These are phyloP conservation scores for Magnusiomyces sp. DNA, from an alignment of 1,139 yeast species.

Conservation along the genomic window DNA sequence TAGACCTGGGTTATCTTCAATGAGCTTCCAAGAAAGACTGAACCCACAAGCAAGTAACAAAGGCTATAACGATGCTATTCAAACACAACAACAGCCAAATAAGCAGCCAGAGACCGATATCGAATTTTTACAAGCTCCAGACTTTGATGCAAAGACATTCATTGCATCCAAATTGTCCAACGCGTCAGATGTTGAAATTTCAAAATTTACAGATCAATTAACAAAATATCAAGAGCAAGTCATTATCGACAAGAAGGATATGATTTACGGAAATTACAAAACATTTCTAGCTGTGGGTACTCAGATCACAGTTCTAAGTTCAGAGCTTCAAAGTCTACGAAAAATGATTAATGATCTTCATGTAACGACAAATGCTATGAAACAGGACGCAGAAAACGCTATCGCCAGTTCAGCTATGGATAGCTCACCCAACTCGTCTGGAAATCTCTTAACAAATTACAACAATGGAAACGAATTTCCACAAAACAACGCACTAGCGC, in stretches of 20 bases:
- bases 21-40: no score
- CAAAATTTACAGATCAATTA: conserved; percentile 56
- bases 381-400: conserved; percentile 50
- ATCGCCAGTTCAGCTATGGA: conserved; percentile 20
- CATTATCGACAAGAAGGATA: conserved; percentile 54
- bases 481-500: not conserved
- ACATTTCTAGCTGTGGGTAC: conserved; percentile 62
- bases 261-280: conserved; percentile 63
- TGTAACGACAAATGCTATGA: conserved; percentile 57
- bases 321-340: conserved; percentile 56
- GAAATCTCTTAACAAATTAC: not conserved
- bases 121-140: conserved; percentile 2
- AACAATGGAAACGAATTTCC: not conserved
- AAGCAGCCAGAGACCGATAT: not conserved
- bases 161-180: conserved; percentile 48
- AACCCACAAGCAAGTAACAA: no score
- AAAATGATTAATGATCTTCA: conserved; percentile 52
- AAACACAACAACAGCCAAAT: no score
- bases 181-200: conserved; percentile 68
- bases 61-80: no score
- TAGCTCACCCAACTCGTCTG: not conserved
- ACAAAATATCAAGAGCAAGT: conserved; percentile 45
- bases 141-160: conserved; percentile 41
- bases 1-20: no score
- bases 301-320: conserved; percentile 54